A percentile compares a stretch with the other conserved stretches of the same genome.
These are phyloP conservation scores for Iris pallida DNA, from an alignment of 116 monocot species.

Conservation along the genomic window DNA sequence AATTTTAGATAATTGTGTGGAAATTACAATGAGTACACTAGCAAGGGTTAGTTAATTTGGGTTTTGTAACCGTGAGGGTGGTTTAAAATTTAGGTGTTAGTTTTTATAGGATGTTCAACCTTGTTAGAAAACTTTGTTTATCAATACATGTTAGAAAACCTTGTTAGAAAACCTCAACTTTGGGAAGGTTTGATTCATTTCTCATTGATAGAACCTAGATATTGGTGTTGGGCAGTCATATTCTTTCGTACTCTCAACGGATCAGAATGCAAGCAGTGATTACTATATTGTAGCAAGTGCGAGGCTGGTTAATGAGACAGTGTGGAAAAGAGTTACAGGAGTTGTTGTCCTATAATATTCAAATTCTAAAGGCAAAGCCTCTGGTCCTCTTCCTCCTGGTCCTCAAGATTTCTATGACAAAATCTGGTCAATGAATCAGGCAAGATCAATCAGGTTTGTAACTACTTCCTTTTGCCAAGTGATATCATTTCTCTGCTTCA, in stretches of 20 bases:
- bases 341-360: constrained; percentile 73
- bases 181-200: too few relatives aligned
- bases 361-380: constrained; percentile 76
- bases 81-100: too few relatives aligned
- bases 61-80: too few relatives aligned
- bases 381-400: constrained; percentile 64
- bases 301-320: constrained; percentile 65
- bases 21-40: too few relatives aligned
- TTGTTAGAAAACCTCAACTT: too few relatives aligned
- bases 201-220: constrained; percentile 22
- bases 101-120: too few relatives aligned
- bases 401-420: constrained; percentile 69
- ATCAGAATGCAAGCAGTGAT: constrained; percentile 92
- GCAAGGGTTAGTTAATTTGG: too few relatives aligned
- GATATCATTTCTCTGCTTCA: too few relatives aligned
- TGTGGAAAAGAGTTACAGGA: constrained; percentile 65
- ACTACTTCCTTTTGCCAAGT: too few relatives aligned
- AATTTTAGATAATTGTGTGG: too few relatives aligned
- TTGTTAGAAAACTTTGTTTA: too few relatives aligned
- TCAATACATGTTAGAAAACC: too few relatives aligned
- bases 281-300: constrained; percentile 91
- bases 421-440: constrained; percentile 81
- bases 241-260: constrained; percentile 88
- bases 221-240: constrained; percentile 89
- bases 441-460: constrained; percentile 73